Conservation (phyloP, 805 yeast species). For the Kodamaea laetipori region DNA sequence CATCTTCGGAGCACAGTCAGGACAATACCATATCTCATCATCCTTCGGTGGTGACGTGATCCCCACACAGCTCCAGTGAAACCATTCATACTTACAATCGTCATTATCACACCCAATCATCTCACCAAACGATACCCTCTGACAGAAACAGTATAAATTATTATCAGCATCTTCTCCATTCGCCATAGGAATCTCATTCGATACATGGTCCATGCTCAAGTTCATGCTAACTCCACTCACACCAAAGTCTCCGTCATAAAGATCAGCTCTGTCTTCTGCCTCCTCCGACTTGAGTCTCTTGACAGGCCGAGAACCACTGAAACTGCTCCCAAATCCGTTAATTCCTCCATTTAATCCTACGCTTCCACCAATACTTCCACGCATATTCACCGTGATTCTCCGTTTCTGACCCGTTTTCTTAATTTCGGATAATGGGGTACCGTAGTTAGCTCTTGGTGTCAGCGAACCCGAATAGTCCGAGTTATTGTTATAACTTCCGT, state of each 20-base stretch:
- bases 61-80: slow-evolving; percentile 94
- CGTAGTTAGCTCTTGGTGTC: slow-evolving; percentile 28
- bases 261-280: slow-evolving; percentile 15
- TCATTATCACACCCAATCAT: slow-evolving; percentile 97
- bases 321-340: not conserved
- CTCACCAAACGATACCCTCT: slow-evolving; percentile 89
- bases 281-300: slow-evolving; percentile 18
- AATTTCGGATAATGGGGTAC: slow-evolving; percentile 11
- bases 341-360: slow-evolving; percentile 5
- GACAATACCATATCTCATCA: slow-evolving; percentile 83
- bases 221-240: slow-evolving; percentile 13
- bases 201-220: slow-evolving; percentile 12
- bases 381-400: slow-evolving; percentile 19
- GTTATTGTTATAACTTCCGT: slow-evolving; percentile 19
- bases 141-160: slow-evolving; percentile 79
- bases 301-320: slow-evolving; percentile 6
- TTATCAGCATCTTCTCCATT: slow-evolving; percentile 46
- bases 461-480: slow-evolving; percentile 32
- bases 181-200: slow-evolving; percentile 38
- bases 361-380: slow-evolving; percentile 10
- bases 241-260: slow-evolving; percentile 13
- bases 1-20: slow-evolving; percentile 65
- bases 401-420: slow-evolving; percentile 27
- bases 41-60: slow-evolving; percentile 86
- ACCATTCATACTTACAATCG: slow-evolving; percentile 90